Percentiles rank a stretch among this genome's conserved stretches.
Conservation (phyloP, 1,284 basidiomycete genomes). For the Acaromyces ingoldii region DNA sequence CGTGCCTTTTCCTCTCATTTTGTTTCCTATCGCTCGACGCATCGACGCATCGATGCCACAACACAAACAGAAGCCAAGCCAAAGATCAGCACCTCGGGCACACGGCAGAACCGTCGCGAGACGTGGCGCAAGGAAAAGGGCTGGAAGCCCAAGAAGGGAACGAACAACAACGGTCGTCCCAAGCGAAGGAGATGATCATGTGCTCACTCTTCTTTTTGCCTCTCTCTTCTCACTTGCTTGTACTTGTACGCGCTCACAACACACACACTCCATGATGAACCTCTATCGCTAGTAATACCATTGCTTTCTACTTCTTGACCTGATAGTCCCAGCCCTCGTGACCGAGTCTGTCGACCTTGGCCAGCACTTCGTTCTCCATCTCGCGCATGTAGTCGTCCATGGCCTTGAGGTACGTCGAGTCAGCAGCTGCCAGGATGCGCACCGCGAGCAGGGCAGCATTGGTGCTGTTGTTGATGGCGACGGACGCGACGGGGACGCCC, state of each 20-base stretch:
- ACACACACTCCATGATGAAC: no score
- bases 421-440: constrained; percentile 70
- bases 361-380: constrained; percentile 76
- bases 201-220: no score
- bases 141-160: constrained; percentile 29
- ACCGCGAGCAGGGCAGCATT: constrained; percentile 91
- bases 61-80: neutral
- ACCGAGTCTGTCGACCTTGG: constrained; percentile 72
- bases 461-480: constrained; percentile 91
- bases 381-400: constrained; percentile 73
- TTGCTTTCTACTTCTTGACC: constrained; percentile 34
- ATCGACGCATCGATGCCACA: neutral
- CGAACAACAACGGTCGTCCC: constrained; percentile 31
- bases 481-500: constrained; percentile 92
- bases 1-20: neutral
- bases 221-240: no score
- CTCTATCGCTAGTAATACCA: no score
- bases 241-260: no score
- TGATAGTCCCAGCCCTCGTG: constrained; percentile 73
- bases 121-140: constrained; percentile 32
- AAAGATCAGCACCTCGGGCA: constrained; percentile 39
- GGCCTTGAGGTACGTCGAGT: constrained; percentile 63
- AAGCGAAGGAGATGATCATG: constrained; percentile 42
- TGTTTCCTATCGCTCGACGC: neutral
- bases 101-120: constrained; percentile 38